A percentile compares a stretch with the other conserved stretches of the same genome.
These are phyloP conservation scores for Globisporangium perplexum DNA, from an alignment of 352 stramenopile species.

Conservation along the genomic window DNA sequence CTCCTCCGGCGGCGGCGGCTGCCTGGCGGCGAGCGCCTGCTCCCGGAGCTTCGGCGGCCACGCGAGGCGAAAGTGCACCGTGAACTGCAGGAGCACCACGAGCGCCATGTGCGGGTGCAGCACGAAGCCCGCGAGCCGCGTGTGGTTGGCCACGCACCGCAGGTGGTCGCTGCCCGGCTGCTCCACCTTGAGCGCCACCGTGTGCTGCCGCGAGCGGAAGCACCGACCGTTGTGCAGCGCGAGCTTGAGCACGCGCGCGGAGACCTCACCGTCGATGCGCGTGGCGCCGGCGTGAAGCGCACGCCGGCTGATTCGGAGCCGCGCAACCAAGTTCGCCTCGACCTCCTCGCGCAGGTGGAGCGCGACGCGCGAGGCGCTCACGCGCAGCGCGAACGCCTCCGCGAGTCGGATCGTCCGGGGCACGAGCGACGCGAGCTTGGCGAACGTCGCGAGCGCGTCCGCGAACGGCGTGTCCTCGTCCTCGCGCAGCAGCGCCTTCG, in stretches of 20 bases:
- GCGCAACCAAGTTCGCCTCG: slow-evolving; percentile 54
- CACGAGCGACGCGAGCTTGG: slow-evolving; percentile 53
- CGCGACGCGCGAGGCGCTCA: slow-evolving; percentile 43
- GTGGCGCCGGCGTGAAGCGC: slow-evolving; percentile 40
- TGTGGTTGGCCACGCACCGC: slow-evolving; percentile 30
- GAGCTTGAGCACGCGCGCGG: slow-evolving; percentile 74
- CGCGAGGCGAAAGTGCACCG: slow-evolving; percentile 67
- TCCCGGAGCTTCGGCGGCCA: slow-evolving; percentile 67
- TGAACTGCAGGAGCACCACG: slow-evolving; percentile 85
- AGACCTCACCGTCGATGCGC: slow-evolving; percentile 58
- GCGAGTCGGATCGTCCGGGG: slow-evolving; percentile 51
- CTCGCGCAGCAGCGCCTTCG: slow-evolving; percentile 44
- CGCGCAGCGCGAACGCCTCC: slow-evolving; percentile 51
- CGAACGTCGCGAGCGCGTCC: slow-evolving; percentile 47
- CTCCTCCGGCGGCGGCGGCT: slow-evolving; percentile 49
- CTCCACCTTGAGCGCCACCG: slow-evolving; percentile 59
- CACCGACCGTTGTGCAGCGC: slow-evolving; percentile 87
- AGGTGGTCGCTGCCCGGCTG: slow-evolving; percentile 67
- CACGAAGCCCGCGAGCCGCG: slow-evolving; percentile 67
- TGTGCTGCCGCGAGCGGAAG: slow-evolving; percentile 63
- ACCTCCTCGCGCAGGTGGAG: slow-evolving; percentile 71
- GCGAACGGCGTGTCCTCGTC: slow-evolving; percentile 41
- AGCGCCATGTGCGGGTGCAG: slow-evolving; percentile 76
- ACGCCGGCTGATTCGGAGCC: slow-evolving; percentile 58
- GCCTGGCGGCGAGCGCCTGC: slow-evolving; percentile 52